Conservation (phyloP, 1,284 basidiomycete genomes). For the Fomitopsis palustris region DNA sequence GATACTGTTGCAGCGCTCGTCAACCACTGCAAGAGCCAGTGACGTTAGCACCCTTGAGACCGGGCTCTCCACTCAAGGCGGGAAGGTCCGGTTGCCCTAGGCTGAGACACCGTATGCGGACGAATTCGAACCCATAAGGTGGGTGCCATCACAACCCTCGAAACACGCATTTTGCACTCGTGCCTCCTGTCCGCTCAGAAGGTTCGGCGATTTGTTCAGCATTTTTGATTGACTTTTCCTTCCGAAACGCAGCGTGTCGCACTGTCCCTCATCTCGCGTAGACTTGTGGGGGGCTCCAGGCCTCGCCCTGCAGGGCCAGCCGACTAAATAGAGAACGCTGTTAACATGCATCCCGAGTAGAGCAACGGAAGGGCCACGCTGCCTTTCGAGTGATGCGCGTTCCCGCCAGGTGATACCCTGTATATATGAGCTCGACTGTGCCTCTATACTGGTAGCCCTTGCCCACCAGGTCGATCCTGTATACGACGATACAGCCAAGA, state of each 20-base stretch:
- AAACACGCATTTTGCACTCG: constrained; percentile 13
- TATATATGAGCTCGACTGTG: constrained; percentile 13
- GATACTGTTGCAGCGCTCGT: constrained; percentile 7
- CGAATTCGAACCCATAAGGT: neutral
- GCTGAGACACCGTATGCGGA: neutral
- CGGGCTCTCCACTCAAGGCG: neutral
- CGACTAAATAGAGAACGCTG: constrained; percentile 27
- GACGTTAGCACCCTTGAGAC: constrained; percentile 5
- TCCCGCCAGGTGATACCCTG: constrained; percentile 12
- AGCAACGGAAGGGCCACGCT: constrained; percentile 23
- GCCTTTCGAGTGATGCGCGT: constrained; percentile 26
- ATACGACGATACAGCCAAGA: constrained; percentile 30
- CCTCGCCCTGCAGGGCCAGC: constrained; percentile 29
- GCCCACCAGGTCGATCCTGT: constrained; percentile 15
- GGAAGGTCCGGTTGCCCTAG: constrained; percentile 1
- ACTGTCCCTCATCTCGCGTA: constrained; percentile 23
- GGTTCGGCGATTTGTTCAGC: constrained; percentile 21
- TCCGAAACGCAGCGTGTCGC: constrained; percentile 18
- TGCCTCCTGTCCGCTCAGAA: constrained; percentile 16
- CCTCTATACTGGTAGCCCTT: constrained; percentile 12
- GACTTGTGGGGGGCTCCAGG: constrained; percentile 29
- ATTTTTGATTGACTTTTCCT: constrained; percentile 21
- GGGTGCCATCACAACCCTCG: constrained; percentile 8
- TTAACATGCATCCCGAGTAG: constrained; percentile 27
- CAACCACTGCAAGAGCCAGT: constrained; percentile 1